These are phyloP conservation scores for Petunia hybrid DNA, from an alignment of 305 asterid genomes.

Conservation along the genomic window DNA sequence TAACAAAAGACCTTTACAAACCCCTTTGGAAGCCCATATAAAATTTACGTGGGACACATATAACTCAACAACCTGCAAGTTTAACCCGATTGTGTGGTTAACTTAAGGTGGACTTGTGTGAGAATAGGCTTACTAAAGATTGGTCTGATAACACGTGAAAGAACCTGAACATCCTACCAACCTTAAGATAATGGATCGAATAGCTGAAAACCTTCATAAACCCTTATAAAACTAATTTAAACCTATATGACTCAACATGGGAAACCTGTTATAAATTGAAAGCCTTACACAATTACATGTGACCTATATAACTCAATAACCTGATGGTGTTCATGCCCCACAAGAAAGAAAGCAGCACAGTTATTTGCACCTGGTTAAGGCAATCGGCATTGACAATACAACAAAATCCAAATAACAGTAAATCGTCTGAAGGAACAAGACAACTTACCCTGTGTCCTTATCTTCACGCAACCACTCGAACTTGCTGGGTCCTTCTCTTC, in stretches of 20 bases:
- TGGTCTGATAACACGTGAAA: conserved; percentile 5
- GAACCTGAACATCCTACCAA: conserved; percentile 21
- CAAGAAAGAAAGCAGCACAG: neutral
- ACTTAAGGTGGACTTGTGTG: neutral
- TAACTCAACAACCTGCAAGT: conserved; percentile 7
- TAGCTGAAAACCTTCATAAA: neutral
- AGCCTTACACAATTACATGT: conserved; percentile 8
- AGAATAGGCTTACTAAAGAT: neutral
- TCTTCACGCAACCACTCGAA: conserved; percentile 94
- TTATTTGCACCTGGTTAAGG: neutral
- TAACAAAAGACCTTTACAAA: conserved; percentile 13
- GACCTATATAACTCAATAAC: neutral
- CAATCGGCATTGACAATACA: neutral
- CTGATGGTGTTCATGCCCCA: conserved; percentile 2
- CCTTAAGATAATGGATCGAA: conserved; percentile 1
- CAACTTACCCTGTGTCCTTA: conserved; percentile 77
- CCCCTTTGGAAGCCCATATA: neutral
- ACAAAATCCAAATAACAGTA: neutral
- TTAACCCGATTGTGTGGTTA: conserved; percentile 12
- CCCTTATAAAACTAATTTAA: conserved; percentile 18
- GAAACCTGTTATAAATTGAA: neutral
- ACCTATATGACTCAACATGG: conserved; percentile 14
- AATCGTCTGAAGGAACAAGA: conserved; percentile 14
- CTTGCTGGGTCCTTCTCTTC: conserved; percentile 99
- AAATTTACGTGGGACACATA: neutral